Evolutionary conservation across 1,284 basidiomycete genomes (phyloP).

Genomic region (Cryptococcus hybrid): DNA sequence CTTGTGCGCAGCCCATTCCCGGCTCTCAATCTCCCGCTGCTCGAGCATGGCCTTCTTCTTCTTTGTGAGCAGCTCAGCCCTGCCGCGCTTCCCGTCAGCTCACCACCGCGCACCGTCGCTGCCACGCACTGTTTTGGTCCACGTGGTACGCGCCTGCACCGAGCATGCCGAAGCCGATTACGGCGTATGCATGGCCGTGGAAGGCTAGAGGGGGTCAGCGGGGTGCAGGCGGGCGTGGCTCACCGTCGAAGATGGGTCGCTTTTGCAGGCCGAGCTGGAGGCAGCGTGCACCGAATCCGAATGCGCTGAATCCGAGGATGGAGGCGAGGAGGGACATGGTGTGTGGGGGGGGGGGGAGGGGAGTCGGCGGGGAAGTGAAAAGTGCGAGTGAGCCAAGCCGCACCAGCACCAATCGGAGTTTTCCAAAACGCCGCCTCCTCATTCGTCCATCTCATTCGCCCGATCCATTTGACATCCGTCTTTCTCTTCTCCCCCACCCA

Average conservation of each 20-base stretch:
- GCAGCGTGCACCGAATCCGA: conserved; percentile 72
- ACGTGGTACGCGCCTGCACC: conserved; percentile 42
- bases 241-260: conserved; percentile 45
- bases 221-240: conserved; percentile 7
- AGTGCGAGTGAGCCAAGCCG: background rate
- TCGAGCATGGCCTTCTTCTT: background rate
- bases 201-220: conserved; percentile 28
- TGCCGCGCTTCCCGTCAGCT: conserved; percentile 3
- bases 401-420: conserved; percentile 10
- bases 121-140: conserved; percentile 45
- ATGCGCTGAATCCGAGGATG: conserved; percentile 71
- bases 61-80: conserved; percentile 10
- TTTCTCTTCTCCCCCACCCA: background rate
- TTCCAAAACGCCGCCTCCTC: conserved; percentile 10
- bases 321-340: conserved; percentile 68
- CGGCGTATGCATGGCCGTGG: conserved; percentile 31
- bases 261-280: conserved; percentile 76
- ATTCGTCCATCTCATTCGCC: background rate
- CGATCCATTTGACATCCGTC: background rate
- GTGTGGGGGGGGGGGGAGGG: background rate
- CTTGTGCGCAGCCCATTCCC: conserved; percentile 19
- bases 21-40: conserved; percentile 28
- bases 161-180: conserved; percentile 38
- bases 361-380: background rate
- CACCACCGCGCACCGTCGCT: background rate